These are phyloP conservation scores for Nephelium lappaceum DNA, from an alignment of 345 rosid species.

Conservation along the genomic window DNA sequence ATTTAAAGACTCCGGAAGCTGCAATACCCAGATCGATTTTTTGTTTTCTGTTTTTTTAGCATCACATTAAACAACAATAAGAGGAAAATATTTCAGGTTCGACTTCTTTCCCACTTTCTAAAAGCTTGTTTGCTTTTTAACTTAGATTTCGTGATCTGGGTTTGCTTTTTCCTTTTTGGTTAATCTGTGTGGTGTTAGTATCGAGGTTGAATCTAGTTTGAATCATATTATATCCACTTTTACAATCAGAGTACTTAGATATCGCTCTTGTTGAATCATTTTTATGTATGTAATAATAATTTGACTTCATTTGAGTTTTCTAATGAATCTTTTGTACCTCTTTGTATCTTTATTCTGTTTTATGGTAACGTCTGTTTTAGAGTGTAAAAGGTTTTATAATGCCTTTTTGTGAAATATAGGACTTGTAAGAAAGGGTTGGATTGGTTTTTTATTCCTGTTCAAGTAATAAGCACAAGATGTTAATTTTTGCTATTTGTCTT, in stretches of 20 bases:
- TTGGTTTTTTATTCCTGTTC: neutral
- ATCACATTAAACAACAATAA: neutral
- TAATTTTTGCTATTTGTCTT: neutral
- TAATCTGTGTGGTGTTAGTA: neutral
- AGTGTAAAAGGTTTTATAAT: slow-evolving; percentile 1
- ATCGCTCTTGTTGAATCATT: neutral
- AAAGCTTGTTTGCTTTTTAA: neutral
- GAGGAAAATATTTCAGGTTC: slow-evolving; percentile 19
- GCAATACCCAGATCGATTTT: slow-evolving; percentile 28
- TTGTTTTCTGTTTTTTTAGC: neutral
- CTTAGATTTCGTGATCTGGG: slow-evolving; percentile 23
- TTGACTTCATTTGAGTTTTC: neutral
- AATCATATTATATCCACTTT: neutral
- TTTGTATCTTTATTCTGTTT: neutral
- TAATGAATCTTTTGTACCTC: neutral
- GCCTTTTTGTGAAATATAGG: neutral
- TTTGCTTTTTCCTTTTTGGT: slow-evolving; percentile 8
- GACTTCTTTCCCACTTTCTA: neutral
- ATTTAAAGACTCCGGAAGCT: neutral
- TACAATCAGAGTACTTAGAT: neutral
- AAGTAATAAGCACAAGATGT: neutral
- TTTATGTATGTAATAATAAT: neutral
- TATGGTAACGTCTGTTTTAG: neutral
- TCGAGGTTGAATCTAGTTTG: neutral
- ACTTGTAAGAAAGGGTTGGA: neutral